phyloP scores from a whole-genome alignment of 2,329 filamentous ascomycete species.

The Calonectria hongkongensis region DNA sequence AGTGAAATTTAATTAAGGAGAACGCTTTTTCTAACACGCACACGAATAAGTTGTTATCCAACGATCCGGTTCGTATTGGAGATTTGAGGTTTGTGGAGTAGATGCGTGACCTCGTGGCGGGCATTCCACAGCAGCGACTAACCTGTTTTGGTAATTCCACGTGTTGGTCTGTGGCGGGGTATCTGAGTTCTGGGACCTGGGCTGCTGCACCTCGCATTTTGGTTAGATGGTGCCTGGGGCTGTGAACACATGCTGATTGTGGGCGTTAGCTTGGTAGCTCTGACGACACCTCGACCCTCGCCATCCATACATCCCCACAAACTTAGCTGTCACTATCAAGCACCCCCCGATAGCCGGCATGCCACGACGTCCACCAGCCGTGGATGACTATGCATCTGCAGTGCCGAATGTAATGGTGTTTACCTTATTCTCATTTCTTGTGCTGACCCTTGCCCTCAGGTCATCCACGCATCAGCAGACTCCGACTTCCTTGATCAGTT shows the following conservation, averaged over 20 bases:
- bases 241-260: neutral
- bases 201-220: conserved; percentile 2
- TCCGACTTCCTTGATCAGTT: conserved; percentile 96
- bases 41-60: too few relatives aligned
- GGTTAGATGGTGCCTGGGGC: neutral
- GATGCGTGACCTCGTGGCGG: neutral
- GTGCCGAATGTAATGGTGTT: conserved; percentile 64
- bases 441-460: conserved; percentile 70
- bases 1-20: neutral
- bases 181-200: neutral
- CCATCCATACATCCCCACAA: conserved; percentile 42
- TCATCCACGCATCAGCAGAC: conserved; percentile 93
- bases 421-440: conserved; percentile 37
- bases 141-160: conserved; percentile 4
- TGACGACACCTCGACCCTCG: conserved; percentile 44
- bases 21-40: too few relatives aligned
- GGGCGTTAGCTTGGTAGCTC: conserved; percentile 9
- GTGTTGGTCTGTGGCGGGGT: conserved; percentile 11
- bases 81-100: neutral
- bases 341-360: conserved; percentile 56
- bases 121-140: neutral
- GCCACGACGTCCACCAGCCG: conserved; percentile 66
- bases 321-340: conserved; percentile 35
- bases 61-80: neutral
- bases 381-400: conserved; percentile 68